Conservation (phyloP, 2,329 filamentous ascomycete genomes). For the Fusarium citri region DNA sequence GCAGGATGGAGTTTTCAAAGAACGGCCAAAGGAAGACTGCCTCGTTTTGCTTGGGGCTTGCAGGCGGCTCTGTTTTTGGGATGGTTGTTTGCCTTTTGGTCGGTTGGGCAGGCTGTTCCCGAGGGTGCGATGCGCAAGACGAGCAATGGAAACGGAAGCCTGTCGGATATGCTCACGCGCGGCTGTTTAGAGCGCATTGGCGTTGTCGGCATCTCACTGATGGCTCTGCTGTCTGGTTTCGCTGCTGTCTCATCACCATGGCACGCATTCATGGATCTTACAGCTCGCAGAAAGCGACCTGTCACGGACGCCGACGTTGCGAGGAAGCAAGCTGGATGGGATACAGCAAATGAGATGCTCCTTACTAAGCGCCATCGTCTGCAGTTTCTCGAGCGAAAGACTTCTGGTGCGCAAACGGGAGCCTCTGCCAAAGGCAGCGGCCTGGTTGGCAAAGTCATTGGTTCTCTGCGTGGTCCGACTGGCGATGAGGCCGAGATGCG, state of each 20-base stretch:
- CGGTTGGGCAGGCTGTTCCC: constrained; percentile 73
- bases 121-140: constrained; percentile 46
- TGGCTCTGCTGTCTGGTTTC: constrained; percentile 90
- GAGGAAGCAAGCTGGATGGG: constrained; percentile 81
- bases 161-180: constrained; percentile 57
- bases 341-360: constrained; percentile 84
- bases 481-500: constrained; percentile 70
- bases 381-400: constrained; percentile 75
- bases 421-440: constrained; percentile 55
- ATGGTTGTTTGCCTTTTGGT: constrained; percentile 84
- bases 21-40: constrained; percentile 65
- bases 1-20: constrained; percentile 72
- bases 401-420: constrained; percentile 49
- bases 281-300: constrained; percentile 61
- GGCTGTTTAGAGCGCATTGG: constrained; percentile 77
- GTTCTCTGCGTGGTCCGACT: constrained; percentile 73
- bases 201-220: constrained; percentile 85
- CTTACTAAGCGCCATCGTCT: constrained; percentile 78
- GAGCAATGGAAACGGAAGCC: constrained; percentile 44
- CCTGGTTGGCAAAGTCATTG: constrained; percentile 79
- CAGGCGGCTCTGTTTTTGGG: constrained; percentile 70
- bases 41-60: constrained; percentile 72
- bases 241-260: constrained; percentile 89
- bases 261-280: constrained; percentile 79
- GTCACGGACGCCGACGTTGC: constrained; percentile 80